Conservation (phyloP, 2,329 filamentous ascomycete genomes). For the Periglandula ipomoeae region DNA sequence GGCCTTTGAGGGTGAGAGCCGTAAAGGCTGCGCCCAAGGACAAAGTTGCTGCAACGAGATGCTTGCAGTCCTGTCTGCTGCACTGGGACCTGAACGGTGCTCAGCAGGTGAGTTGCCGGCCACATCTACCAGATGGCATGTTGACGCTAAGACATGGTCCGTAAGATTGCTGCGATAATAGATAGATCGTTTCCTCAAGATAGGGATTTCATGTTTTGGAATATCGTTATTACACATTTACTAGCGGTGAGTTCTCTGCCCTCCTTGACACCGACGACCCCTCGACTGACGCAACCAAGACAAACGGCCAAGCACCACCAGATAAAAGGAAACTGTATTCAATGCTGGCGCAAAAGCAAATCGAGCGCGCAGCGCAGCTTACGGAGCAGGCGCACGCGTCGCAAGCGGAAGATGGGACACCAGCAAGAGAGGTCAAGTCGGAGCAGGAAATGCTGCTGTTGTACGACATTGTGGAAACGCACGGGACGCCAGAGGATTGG, state of each 20-base stretch:
- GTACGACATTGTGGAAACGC: conserved; percentile 36
- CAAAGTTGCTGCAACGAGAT: conserved; percentile 30
- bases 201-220: conserved; percentile 42
- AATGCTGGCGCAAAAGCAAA: conserved; percentile 40
- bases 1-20: conserved; percentile 37
- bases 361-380: conserved; percentile 38
- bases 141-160: background rate
- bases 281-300: conserved; percentile 21
- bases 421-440: conserved; percentile 26
- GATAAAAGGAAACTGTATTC: conserved; percentile 43
- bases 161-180: conserved; percentile 44
- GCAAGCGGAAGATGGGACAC: conserved; percentile 11
- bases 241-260: conserved; percentile 34
- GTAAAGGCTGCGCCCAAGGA: conserved; percentile 45
- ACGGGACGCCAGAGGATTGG: conserved; percentile 33
- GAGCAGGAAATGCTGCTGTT: conserved; percentile 43
- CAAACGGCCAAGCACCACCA: conserved; percentile 34
- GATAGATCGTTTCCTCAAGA: conserved; percentile 43
- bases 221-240: conserved; percentile 43
- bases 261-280: background rate
- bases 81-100: conserved; percentile 48
- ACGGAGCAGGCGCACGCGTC: conserved; percentile 26
- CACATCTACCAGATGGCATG: background rate
- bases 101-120: conserved; percentile 37
- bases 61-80: conserved; percentile 42